Evolutionary conservation across 768 basidiomycete genomes (phyloP).

Genomic region (Ramaria sp.): DNA sequence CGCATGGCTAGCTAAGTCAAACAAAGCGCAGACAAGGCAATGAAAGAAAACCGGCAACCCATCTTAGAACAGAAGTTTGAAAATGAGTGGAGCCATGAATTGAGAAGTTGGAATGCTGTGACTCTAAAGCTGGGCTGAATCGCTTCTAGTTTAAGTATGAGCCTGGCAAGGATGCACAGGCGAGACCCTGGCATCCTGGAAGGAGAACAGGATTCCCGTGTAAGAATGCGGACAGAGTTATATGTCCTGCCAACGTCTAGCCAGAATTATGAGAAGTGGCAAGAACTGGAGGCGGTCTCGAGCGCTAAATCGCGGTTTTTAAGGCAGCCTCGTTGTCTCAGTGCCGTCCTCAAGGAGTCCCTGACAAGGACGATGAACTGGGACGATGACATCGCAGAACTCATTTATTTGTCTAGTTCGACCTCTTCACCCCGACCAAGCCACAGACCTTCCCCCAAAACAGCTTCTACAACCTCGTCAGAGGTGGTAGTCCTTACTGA

Average conservation of each 20-base stretch:
- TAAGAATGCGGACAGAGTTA: too few species aligned
- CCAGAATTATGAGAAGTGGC: too few species aligned
- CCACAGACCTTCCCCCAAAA: not conserved
- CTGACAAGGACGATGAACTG: not conserved
- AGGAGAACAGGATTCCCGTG: too few species aligned
- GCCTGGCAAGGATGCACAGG: too few species aligned
- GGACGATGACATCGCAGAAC: not conserved
- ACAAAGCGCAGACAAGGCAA: too few species aligned
- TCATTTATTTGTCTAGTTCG: not conserved
- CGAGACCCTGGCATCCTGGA: too few species aligned
- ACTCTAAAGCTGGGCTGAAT: not conserved
- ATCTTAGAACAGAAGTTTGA: not conserved
- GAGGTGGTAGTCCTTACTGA: slow-evolving; percentile 1
- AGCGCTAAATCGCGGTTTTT: too few species aligned
- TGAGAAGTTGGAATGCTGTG: not conserved
- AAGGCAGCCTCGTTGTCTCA: too few species aligned
- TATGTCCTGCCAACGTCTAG: too few species aligned
- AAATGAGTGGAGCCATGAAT: not conserved
- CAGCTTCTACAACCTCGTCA: not conserved
- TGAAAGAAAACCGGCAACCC: not conserved
- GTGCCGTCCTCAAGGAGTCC: not conserved
- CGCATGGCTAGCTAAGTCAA: too few species aligned
- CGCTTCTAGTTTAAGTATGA: too few species aligned
- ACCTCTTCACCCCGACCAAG: not conserved
- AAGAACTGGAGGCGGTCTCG: too few species aligned